phyloP scores from a whole-genome alignment of 208 protist species.

The Leishmania tropica region DNA sequence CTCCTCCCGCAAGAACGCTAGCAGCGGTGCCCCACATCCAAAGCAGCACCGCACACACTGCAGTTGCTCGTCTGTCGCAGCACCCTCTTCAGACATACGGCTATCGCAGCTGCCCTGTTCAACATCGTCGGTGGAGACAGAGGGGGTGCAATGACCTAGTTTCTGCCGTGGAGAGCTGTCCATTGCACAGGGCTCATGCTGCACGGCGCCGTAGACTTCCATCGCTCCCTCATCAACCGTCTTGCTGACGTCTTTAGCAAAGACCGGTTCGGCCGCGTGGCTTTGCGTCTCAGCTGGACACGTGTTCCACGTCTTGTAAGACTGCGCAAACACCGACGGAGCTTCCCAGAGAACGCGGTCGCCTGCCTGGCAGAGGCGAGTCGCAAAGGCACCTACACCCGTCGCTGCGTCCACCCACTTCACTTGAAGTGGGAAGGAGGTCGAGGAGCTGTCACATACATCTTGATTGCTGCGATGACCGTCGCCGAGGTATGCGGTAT shows the following conservation, averaged over 20 bases:
- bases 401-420: conserved; percentile 25
- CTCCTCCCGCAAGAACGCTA: conserved; percentile 31
- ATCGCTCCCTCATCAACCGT: background rate
- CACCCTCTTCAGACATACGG: background rate
- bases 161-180: background rate
- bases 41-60: conserved; percentile 31
- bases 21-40: conserved; percentile 44
- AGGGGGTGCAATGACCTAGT: background rate
- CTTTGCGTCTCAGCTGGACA: background rate
- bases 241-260: background rate
- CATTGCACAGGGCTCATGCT: background rate
- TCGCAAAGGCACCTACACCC: conserved; percentile 35
- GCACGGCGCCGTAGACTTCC: background rate
- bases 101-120: background rate
- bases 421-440: conserved; percentile 14
- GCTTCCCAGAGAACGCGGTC: conserved; percentile 37
- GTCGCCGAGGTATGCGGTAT: background rate
- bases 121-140: background rate
- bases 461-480: background rate
- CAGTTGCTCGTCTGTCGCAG: background rate
- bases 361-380: conserved; percentile 15
- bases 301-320: conserved; percentile 30
- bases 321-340: conserved; percentile 45
- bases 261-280: background rate
- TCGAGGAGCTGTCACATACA: background rate